Evolutionary conservation across 163 green algal genomes (phyloP), one percentile per base, ranked within the genome.

Genomic region (Smithsoniella earleae): DNA sequence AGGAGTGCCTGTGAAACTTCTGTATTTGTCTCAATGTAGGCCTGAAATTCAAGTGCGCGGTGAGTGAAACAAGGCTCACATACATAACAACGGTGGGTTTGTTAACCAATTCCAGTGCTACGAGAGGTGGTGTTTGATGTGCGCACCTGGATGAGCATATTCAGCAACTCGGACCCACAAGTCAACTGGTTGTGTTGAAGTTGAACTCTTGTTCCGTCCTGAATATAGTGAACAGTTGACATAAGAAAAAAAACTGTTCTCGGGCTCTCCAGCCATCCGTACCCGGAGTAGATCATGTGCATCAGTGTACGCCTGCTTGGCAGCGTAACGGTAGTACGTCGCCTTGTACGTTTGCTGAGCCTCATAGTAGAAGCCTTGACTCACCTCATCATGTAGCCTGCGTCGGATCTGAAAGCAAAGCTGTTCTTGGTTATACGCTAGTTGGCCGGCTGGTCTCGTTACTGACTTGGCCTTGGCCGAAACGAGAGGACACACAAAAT

Each of bases 301-400:
- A 69, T 69, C 58, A 13, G 31, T 33, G 25, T 69, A 31, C 27
- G 58, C 58, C 40, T 33, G 30, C 58, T 69, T 69, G 16, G 30
- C 58, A 22, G 25, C 6, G 16, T 38, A 69, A n/a, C 58, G 18
- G 25, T 69, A 69, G 25, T 38, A 69, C 34, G 58, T 69, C 6
- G 58, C 58, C 20, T 69, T 69, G 25, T 69, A 69, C 5, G 58
- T 69, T 33, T 69, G 58, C 34, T 69, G 58, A 28, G 58, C 58
- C 27, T 69, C 58, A 34, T 69, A 69, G 25, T 69, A 34, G 18
- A 31, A 33, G 16, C 58, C 58, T 22, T 3, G 18, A 30, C 43
- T 69, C 27, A 69, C 34, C 58, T 69, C 58, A 25, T 69, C 58
- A 5, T 36, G 58, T 33, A 69, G 16, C 8, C 58, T 30, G 16